These are phyloP conservation scores for Thamnidium elegans DNA, from an alignment of 192 early-diverging fungal species.

Conservation along the genomic window DNA sequence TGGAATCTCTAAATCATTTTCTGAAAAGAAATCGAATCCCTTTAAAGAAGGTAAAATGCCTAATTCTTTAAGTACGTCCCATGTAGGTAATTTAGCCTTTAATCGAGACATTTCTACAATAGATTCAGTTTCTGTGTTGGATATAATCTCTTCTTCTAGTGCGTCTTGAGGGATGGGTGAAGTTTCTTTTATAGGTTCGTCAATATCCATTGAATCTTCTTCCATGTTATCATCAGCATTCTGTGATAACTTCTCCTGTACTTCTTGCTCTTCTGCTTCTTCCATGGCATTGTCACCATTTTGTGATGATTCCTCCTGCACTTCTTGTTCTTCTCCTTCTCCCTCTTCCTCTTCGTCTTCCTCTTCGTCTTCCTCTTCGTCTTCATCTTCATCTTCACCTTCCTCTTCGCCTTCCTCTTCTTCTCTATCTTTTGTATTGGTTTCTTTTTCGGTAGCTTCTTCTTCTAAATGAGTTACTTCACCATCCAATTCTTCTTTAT, in stretches of 20 bases:
- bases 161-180: not conserved
- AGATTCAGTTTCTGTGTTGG: not conserved
- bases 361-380: slow-evolving; percentile 18
- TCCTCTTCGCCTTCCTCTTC: slow-evolving; percentile 12
- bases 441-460: not conserved
- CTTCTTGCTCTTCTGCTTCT: not conserved
- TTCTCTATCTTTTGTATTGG: slow-evolving; percentile 18
- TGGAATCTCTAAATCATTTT: slow-evolving; percentile 49
- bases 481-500: not conserved
- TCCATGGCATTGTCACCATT: no score
- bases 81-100: slow-evolving; percentile 28
- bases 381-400: slow-evolving; percentile 7
- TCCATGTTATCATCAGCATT: not conserved
- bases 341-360: slow-evolving; percentile 25
- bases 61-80: not conserved
- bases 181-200: not conserved
- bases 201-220: slow-evolving; percentile 3
- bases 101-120: slow-evolving; percentile 42
- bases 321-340: not conserved
- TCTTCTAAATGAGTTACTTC: slow-evolving; percentile 10
- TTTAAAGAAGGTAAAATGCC: slow-evolving; percentile 69
- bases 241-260: no score
- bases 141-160: not conserved
- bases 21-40: slow-evolving; percentile 64
- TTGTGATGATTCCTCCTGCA: no score